phyloP scores from a whole-genome alignment of 2,329 filamentous ascomycete species.

The Aspergillus carbonarius region DNA sequence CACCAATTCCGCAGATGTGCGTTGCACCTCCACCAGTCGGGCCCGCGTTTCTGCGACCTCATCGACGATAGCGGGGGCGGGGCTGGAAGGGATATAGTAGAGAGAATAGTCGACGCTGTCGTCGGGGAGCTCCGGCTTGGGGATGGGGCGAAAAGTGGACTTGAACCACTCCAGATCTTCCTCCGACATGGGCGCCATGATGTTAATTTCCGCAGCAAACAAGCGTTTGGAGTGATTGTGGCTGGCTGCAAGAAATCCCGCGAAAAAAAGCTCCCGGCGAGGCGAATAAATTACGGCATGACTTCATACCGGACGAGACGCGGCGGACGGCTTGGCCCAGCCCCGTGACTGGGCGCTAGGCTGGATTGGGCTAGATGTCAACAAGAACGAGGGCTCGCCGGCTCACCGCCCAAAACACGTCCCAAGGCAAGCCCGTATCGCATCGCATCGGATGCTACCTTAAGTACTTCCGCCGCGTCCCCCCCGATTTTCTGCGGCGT shows the following conservation, averaged over 20 bases:
- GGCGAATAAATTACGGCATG: constrained; percentile 25
- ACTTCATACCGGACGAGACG: constrained; percentile 34
- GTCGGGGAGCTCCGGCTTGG: constrained; percentile 67
- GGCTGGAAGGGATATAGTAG: constrained; percentile 63
- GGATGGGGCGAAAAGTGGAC: constrained; percentile 64
- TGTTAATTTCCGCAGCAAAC: background rate
- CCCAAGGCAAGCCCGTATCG: constrained; percentile 1
- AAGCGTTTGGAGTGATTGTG: background rate
- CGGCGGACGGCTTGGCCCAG: constrained; percentile 28
- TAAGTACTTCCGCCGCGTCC: background rate
- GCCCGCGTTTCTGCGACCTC: constrained; percentile 55
- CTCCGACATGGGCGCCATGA: constrained; percentile 46
- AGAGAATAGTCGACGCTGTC: constrained; percentile 85
- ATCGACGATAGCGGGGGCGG: constrained; percentile 54
- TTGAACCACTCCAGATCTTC: constrained; percentile 66
- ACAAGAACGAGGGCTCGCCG: constrained; percentile 31
- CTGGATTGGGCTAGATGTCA: constrained; percentile 42
- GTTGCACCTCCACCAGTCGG: constrained; percentile 70
- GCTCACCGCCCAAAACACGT: constrained; percentile 37
- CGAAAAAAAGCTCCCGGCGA: too few relatives aligned
- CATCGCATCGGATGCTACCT: constrained; percentile 3
- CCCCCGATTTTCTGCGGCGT: background rate
- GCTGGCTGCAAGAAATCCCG: background rate
- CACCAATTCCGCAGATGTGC: constrained; percentile 63
- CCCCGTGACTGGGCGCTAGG: constrained; percentile 26